A percentile compares a stretch with the other conserved stretches of the same genome.
These are phyloP conservation scores for Angophora floribunda DNA, from an alignment of 345 rosid species.

Conservation along the genomic window DNA sequence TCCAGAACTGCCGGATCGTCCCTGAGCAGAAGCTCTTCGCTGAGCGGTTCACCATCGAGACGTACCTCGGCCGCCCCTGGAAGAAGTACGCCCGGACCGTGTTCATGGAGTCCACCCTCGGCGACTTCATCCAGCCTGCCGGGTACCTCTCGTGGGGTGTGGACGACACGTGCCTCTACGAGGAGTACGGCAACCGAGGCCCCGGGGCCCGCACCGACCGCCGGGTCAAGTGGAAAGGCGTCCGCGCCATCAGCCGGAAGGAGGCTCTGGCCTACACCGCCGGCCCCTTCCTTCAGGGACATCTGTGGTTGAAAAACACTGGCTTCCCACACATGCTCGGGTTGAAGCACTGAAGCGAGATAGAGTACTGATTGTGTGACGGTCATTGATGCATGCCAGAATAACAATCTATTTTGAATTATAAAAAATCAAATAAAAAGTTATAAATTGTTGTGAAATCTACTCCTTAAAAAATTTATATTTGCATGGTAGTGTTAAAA, in stretches of 20 bases:
- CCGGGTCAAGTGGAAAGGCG: constrained; percentile 49
- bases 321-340: constrained; percentile 34
- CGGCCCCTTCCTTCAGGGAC: constrained; percentile 24
- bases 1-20: constrained; percentile 73
- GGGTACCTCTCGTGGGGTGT: constrained; percentile 49
- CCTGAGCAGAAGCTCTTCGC: constrained; percentile 44
- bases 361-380: too few species aligned
- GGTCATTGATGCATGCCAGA: too few species aligned
- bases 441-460: too few species aligned
- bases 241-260: constrained; percentile 9
- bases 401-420: too few species aligned
- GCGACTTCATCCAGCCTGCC: constrained; percentile 49
- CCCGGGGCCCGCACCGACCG: constrained; percentile 35
- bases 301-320: constrained; percentile 27
- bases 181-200: constrained; percentile 54
- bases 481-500: too few species aligned
- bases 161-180: constrained; percentile 15
- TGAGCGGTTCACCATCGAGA: constrained; percentile 10
- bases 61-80: constrained; percentile 81
- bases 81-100: constrained; percentile 39
- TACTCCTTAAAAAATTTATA: too few species aligned
- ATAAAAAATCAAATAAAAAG: too few species aligned
- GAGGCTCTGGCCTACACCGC: constrained; percentile 34
- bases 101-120: constrained; percentile 44
- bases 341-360: neutral